Evolutionary conservation across 352 stramenopile species (phyloP).

Genomic region (Globisporangium orthogonon): DNA sequence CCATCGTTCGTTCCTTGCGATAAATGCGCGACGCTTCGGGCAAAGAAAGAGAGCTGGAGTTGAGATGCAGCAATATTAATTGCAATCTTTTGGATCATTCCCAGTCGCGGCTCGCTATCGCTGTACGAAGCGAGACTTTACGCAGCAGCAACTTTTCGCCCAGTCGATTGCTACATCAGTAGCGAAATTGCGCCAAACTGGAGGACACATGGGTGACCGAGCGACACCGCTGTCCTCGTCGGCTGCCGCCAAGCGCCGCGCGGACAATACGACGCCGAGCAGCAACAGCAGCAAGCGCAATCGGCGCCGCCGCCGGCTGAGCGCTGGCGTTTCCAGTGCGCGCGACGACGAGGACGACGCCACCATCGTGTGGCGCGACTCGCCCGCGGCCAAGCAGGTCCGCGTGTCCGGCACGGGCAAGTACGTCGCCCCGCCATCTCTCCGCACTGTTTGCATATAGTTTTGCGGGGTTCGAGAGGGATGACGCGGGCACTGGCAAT

Average conservation of each 20-base stretch:
- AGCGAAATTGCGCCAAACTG: too few relatives aligned
- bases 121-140: not conserved
- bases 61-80: too few relatives aligned
- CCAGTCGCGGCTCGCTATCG: too few relatives aligned
- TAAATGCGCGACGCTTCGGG: not conserved
- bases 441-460: not conserved
- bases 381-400: conserved; percentile 74
- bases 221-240: not conserved
- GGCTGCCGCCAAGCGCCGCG: conserved; percentile 23
- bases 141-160: too few relatives aligned
- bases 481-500: not conserved
- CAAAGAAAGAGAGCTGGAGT: too few relatives aligned
- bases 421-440: conserved; percentile 8
- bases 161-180: too few relatives aligned
- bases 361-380: conserved; percentile 79
- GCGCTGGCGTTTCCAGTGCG: not conserved
- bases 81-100: too few relatives aligned
- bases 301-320: not conserved
- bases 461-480: not conserved
- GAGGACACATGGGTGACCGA: not conserved
- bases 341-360: conserved; percentile 16
- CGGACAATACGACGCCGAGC: conserved; percentile 21
- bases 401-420: conserved; percentile 64
- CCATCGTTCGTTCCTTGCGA: conserved; percentile 35
- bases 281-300: conserved; percentile 11